Base-by-base conservation (phyloP, 106 monocot genomes). In the Cymbidium sinense region DNA sequence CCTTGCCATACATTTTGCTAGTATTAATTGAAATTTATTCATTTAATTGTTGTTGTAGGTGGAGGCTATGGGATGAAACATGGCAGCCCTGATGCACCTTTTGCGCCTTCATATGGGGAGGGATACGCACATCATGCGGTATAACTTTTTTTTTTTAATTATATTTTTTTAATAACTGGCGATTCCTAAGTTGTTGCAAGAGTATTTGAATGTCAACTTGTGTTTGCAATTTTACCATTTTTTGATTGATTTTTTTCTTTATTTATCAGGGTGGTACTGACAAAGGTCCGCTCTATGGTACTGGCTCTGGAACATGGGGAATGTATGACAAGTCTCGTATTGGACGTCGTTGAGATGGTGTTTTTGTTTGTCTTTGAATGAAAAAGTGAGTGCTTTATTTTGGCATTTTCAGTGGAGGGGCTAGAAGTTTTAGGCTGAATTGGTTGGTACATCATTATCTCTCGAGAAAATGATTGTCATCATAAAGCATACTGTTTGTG, bases 291-390 rank as follows among this genome's bases (percentile, higher is more conserved):
- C 20, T 72, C 5, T 82, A 84, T 85, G 87, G n/a, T n/a, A n/a
- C n/a, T n/a, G n/a, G 77, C 74, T 64, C 88, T 79, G 85, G 92
- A 44, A 70, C 85, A 65, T 87, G 93, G 89, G 87, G 81, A 78
- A n/a, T 82, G 41, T 83, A 75, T 82, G 93, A 93, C 50, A 89
- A 84, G 73, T 86, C 83, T 74, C 87, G 62, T 47, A 23, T 77
- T 76, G 76, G 75, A 33, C 89, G 74, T 69, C 87, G 80, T 69
- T 86, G 82, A 89, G 67, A 71, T 34, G 70, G 73, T 10, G 27
- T 25, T 27, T 77, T 37, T 34, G 4, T 28, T 34, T 39, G 20
- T 70, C 61, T 37, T 76, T 74, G n/a, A 54, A 62, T 44, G 43
- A 50, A 39, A 30, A 71, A 29, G 8, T 30, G n/a, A 37, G 50